Evolutionary conservation across 306 rosid genomes (phyloP).

Genomic region (Lablab purpureus): DNA sequence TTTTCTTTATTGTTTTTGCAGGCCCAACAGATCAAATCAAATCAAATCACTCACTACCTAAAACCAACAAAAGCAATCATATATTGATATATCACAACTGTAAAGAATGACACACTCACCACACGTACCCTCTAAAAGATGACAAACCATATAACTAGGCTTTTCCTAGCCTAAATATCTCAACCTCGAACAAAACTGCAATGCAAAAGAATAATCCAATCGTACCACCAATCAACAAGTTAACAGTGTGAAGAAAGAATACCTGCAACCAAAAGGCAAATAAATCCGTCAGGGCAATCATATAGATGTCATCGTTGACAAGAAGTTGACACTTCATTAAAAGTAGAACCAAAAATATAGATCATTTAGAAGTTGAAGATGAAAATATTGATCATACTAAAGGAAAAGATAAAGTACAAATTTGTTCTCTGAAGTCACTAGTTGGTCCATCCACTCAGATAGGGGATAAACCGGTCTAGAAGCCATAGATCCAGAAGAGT

Average conservation of each 20-base stretch:
- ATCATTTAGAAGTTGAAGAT: background rate
- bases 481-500: constrained; percentile 27
- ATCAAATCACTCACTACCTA: constrained; percentile 42
- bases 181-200: constrained; percentile 42
- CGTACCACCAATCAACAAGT: constrained; percentile 44
- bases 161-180: constrained; percentile 36
- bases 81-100: constrained; percentile 37
- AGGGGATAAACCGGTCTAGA: background rate
- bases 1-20: constrained; percentile 37
- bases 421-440: constrained; percentile 3
- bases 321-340: background rate
- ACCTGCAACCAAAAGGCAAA: constrained; percentile 45
- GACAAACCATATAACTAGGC: constrained; percentile 25
- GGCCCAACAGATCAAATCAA: constrained; percentile 42
- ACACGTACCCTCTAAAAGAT: constrained; percentile 10
- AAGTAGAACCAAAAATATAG: background rate
- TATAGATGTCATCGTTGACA: constrained; percentile 14
- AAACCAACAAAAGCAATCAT: constrained; percentile 43
- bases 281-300: constrained; percentile 29
- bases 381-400: background rate
- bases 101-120: constrained; percentile 31
- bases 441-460: background rate
- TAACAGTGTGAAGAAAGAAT: constrained; percentile 37
- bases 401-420: constrained; percentile 9
- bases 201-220: constrained; percentile 33